A percentile compares a stretch with the other conserved stretches of the same genome.
Conservation (phyloP, 73 alveolate genomes). For the Diophrys sp. region DNA sequence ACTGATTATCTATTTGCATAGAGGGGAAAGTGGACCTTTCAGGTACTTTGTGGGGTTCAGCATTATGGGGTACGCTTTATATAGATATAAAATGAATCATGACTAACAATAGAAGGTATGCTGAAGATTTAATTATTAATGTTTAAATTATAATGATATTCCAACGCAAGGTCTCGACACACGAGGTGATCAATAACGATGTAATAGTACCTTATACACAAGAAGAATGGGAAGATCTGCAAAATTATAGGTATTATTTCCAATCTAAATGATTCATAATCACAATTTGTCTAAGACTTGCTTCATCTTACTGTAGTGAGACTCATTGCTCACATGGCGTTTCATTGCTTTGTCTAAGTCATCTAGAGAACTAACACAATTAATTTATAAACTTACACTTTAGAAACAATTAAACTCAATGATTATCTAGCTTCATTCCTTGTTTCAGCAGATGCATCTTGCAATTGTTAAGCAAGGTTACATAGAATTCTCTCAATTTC, state of each 20-base stretch:
- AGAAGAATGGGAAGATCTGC: background rate
- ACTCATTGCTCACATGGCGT: background rate
- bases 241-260: background rate
- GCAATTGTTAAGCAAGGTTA: background rate
- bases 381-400: background rate
- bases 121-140: background rate
- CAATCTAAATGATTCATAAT: background rate
- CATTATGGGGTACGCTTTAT: background rate
- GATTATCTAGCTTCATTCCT: background rate
- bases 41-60: background rate
- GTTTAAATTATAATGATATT: too few species aligned
- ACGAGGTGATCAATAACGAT: background rate
- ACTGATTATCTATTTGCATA: background rate
- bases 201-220: background rate
- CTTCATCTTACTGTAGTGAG: background rate
- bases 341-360: background rate
- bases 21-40: background rate
- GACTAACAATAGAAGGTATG: background rate
- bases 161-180: too few species aligned
- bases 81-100: background rate
- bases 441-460: background rate
- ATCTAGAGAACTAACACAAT: background rate
- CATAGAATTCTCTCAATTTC: background rate
- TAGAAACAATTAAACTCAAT: background rate
- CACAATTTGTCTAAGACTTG: background rate